Base-by-base conservation (phyloP, 2,329 filamentous ascomycete species). In the Sporothrix sp. region DNA sequence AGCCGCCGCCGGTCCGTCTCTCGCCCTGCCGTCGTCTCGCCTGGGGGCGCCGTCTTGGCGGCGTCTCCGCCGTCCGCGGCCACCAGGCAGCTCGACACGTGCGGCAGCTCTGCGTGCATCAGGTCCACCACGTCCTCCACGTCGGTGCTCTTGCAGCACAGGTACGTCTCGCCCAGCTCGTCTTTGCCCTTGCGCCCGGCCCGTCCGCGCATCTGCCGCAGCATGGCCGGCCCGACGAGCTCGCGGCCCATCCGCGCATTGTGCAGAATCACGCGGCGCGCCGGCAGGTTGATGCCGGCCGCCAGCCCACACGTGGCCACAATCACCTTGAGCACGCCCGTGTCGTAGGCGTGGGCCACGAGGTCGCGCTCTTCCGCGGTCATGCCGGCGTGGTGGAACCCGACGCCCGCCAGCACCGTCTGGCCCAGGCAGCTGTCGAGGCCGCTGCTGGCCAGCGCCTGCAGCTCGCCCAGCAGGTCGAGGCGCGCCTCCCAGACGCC, bases 101-200 rank as follows among this genome's bases (percentile, higher is more conserved):
- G 72, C 1, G 85, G 85, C 56, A 88, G 71, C 49, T 88, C 83
- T 2, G 84, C 81, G 59, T 85, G 77, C 71, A 89, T 78, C 35
- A 89, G 68, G 51, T 84, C 78, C 28, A 84, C 73, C 4, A 88
- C 82, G 14, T 77, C 77, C 59, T 86, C 81, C 13, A 89, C 65
- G 57, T 89, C 85, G 9, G 71, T 65, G 58, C 80, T 76, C 27
- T 80, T 76, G 60, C 85, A 89, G 61, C 85, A 88, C 1, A 89
- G 68, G 62, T 85, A 89, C 1, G 84, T 89, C 66, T 89, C 85
- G 2, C 85, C 85, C 42, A 85, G 69, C 46, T 85, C 82, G 50
- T 87, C 84, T 60, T 87, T 89, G 44, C 85, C 85, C 65, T 88
- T 88, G 49, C 85, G 76, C 7, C 85, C 85, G 18, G 85, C 85